Evolutionary conservation across 306 rosid species (phyloP).

Genomic region (Inga oerstediana): DNA sequence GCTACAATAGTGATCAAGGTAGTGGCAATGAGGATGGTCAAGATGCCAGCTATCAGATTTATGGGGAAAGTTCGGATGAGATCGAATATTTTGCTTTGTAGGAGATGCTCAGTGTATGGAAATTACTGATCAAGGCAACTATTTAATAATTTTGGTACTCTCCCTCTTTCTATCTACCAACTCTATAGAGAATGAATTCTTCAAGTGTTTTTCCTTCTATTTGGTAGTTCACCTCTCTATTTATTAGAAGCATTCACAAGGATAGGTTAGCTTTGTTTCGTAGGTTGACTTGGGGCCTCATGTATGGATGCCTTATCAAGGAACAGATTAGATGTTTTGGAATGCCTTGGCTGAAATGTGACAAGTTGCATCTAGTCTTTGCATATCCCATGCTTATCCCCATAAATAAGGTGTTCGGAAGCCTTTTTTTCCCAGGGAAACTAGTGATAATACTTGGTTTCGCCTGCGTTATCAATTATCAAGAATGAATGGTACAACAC

Average conservation of each 20-base stretch:
- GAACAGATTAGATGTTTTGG: constrained; percentile 16
- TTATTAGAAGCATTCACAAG: constrained; percentile 4
- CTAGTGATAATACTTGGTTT: constrained; percentile 11
- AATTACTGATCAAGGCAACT: constrained; percentile 28
- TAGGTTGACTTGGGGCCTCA: constrained; percentile 8
- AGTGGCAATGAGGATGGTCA: constrained; percentile 88
- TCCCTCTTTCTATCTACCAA: neutral
- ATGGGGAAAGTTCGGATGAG: constrained; percentile 89
- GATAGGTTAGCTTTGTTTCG: constrained; percentile 23
- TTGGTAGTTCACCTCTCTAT: neutral
- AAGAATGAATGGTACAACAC: neutral
- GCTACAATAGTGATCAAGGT: constrained; percentile 86
- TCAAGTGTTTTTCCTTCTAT: neutral
- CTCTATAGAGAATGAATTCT: neutral
- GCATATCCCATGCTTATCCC: constrained; percentile 19
- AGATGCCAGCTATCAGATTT: constrained; percentile 56
- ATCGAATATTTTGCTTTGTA: constrained; percentile 59
- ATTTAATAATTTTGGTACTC: constrained; percentile 43
- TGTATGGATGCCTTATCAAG: constrained; percentile 19
- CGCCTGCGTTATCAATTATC: constrained; percentile 13
- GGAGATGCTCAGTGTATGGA: constrained; percentile 32
- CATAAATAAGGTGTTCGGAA: constrained; percentile 1
- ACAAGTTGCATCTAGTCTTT: constrained; percentile 21
- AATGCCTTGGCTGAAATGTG: constrained; percentile 20
- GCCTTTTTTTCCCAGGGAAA: neutral